Evolutionary conservation across 1,284 basidiomycete species (phyloP), one percentile per base, ranked within the genome.

Genomic region (Crocinoboletus sp.): DNA sequence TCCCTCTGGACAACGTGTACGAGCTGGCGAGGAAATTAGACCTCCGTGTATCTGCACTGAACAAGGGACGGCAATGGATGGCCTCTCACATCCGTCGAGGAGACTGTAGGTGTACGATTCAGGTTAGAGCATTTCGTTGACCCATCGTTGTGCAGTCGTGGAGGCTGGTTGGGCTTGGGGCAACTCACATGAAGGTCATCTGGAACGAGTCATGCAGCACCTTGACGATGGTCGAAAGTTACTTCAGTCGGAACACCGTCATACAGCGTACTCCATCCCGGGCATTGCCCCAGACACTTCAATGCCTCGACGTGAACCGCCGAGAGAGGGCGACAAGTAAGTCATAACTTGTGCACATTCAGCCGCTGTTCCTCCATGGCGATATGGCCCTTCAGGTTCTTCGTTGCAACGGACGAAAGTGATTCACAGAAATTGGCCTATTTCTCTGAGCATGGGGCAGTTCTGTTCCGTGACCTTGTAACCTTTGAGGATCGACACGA

Each of bases 381-480:
- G 12, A 29, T 3, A 5, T 10, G 16, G 6, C 5, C 15, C n/a
- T 33, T 17, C 28, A 73, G 69, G n/a, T 71, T 73, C 55, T 73
- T 67, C 52, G 48, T 71, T 23, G 69, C 72, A 3, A 73, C 70
- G 4, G 70, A 73, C 43, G 70, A 73, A 44, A 57, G 57, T 15
- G 58, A 62, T 46, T 45, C 59, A 6, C 56, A 61, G 8, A 62
- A 61, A 20, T 38, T 72, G 20, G 41, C 45, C 4, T 63, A 66
- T 51, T 61, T 68, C 44, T 56, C 57, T 15, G 51, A 61, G 13
- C 51, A 64, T 34, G 67, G 68, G 10, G 68, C 61, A 4, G 25
- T 72, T 16, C 53, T 73, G 45, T 60, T 73, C 38, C 41, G 41
- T 19, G 69, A 71, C 46, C 56, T 73, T 5, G 46, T 73, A 13